A percentile compares a stretch with the other conserved stretches of the same genome.
phyloP scores from a whole-genome alignment of 345 rosid species.

The Pistacia vera region DNA sequence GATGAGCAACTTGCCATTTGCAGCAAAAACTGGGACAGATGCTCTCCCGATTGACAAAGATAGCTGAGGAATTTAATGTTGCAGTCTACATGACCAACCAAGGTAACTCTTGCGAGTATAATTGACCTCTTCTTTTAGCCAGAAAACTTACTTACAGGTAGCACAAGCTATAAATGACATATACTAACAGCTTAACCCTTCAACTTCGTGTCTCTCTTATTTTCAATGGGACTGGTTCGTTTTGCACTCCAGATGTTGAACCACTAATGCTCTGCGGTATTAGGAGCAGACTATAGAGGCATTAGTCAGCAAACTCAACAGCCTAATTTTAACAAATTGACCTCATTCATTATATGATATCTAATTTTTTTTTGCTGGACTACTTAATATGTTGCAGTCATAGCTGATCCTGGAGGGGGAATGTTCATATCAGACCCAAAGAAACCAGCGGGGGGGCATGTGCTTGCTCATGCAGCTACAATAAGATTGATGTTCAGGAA shows the following conservation, averaged over 20 bases:
- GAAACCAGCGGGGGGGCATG: slow-evolving; percentile 92
- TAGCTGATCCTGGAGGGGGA: slow-evolving; percentile 90
- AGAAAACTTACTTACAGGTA: not conserved
- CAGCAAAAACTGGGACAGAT: slow-evolving; percentile 97
- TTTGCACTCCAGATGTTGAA: not conserved
- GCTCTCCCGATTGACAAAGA: slow-evolving; percentile 80
- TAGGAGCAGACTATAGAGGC: not conserved
- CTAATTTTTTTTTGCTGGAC: too few species aligned
- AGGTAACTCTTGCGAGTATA: slow-evolving; percentile 39
- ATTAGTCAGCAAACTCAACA: not conserved
- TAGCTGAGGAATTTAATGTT: slow-evolving; percentile 91
- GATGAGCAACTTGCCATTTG: slow-evolving; percentile 17
- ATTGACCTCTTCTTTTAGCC: not conserved
- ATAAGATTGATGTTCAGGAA: slow-evolving; percentile 88
- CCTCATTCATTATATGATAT: not conserved
- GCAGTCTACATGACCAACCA: slow-evolving; percentile 96
- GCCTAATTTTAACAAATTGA: not conserved
- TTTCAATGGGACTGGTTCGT: not conserved
- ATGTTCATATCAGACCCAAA: slow-evolving; percentile 88
- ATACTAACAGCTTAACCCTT: not conserved
- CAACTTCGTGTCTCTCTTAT: not conserved
- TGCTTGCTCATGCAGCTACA: slow-evolving; percentile 85
- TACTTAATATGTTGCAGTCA: slow-evolving; percentile 41
- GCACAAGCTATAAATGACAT: not conserved
- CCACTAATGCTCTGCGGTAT: not conserved